phyloP scores from a whole-genome alignment of 1,284 basidiomycete species.

The Ustilago xerochloae region DNA sequence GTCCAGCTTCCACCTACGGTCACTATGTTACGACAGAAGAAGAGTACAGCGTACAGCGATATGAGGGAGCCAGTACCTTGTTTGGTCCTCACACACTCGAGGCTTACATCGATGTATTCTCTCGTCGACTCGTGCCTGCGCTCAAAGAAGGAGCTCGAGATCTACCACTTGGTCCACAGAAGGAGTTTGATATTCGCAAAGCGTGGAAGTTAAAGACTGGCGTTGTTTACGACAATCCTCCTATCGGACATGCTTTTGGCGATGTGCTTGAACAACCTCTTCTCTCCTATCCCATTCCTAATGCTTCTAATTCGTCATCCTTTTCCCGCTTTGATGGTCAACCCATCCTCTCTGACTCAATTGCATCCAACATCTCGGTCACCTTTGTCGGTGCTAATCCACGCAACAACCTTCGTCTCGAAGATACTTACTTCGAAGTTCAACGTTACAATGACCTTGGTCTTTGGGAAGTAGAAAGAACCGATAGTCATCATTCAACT shows the following conservation, averaged over 20 bases:
- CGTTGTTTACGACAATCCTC: conserved; percentile 51
- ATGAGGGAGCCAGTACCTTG: conserved; percentile 83
- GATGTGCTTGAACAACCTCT: conserved; percentile 76
- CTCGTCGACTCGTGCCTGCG: conserved; percentile 52
- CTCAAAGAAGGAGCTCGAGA: conserved; percentile 71
- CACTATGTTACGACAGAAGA: conserved; percentile 80
- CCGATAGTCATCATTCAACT: conserved; percentile 84
- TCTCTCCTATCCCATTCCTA: conserved; percentile 72
- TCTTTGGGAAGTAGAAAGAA: conserved; percentile 75
- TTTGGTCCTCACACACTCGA: conserved; percentile 83
- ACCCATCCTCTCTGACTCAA: background rate
- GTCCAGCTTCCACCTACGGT: conserved; percentile 82
- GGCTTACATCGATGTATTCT: conserved; percentile 81
- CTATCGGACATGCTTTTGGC: conserved; percentile 75
- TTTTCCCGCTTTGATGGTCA: conserved; percentile 1
- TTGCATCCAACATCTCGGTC: conserved; percentile 73
- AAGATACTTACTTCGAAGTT: conserved; percentile 78
- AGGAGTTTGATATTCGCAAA: conserved; percentile 75
- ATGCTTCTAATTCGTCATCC: conserved; percentile 65
- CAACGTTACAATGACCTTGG: conserved; percentile 71
- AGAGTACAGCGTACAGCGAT: conserved; percentile 80
- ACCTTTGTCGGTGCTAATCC: conserved; percentile 83
- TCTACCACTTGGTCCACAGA: conserved; percentile 76
- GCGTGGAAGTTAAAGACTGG: conserved; percentile 71
- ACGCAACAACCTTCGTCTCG: conserved; percentile 80